phyloP scores from a whole-genome alignment of 2,329 filamentous ascomycete genomes.

The Chaetomium strumarium region DNA sequence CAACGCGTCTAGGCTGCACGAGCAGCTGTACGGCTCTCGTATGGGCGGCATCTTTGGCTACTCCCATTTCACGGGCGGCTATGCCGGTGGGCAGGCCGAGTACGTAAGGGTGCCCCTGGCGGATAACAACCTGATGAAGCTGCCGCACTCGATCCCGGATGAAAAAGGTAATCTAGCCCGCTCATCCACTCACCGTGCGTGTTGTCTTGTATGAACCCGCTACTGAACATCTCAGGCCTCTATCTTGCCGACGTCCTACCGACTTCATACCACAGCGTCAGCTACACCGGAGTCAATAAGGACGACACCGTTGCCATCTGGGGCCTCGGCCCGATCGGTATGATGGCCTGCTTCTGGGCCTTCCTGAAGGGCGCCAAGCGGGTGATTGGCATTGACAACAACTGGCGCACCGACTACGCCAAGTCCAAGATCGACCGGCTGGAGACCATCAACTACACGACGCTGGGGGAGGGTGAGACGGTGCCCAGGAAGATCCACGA shows the following conservation, averaged over 20 bases:
- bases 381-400: constrained; percentile 16
- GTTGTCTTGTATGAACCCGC: neutral
- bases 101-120: constrained; percentile 61
- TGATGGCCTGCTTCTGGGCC: constrained; percentile 16
- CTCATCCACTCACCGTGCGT: too few relatives aligned
- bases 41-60: constrained; percentile 52
- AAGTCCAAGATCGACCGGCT: constrained; percentile 8
- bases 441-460: constrained; percentile 14
- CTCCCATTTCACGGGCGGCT: constrained; percentile 58
- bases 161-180: constrained; percentile 40
- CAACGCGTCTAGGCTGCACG: constrained; percentile 55
- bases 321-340: constrained; percentile 58
- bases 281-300: constrained; percentile 57
- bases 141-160: constrained; percentile 60
- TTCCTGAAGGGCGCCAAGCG: constrained; percentile 10
- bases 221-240: constrained; percentile 35
- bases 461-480: constrained; percentile 3
- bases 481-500: constrained; percentile 12
- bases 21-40: constrained; percentile 47
- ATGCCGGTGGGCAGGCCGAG: constrained; percentile 62
- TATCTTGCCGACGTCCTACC: constrained; percentile 58
- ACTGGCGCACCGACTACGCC: constrained; percentile 13
- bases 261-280: constrained; percentile 59
- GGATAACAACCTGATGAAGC: constrained; percentile 56
- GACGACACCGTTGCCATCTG: constrained; percentile 61